phyloP scores from a whole-genome alignment of 306 rosid genomes.

The Fragaria iinumae region DNA sequence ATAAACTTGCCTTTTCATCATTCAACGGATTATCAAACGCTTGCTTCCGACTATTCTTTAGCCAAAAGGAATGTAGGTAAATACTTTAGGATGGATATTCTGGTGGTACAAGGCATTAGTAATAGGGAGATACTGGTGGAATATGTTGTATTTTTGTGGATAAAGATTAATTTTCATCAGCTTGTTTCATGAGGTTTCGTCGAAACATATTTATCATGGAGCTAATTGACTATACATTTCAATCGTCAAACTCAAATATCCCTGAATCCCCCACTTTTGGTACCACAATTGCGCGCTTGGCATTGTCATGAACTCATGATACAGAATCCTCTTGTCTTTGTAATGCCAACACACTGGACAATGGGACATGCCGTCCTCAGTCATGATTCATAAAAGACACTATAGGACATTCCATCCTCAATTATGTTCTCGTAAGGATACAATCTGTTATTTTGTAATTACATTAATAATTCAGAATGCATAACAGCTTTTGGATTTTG shows the following conservation, averaged over 20 bases:
- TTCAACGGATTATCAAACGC: not conserved
- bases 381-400: not conserved
- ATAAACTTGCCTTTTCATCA: not conserved
- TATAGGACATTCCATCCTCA: not conserved
- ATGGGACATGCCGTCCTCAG: not conserved
- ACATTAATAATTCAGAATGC: too few relatives aligned
- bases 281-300: not conserved
- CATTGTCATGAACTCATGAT: not conserved
- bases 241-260: too few relatives aligned
- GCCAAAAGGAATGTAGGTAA: slow-evolving; percentile 8
- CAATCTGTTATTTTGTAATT: too few relatives aligned
- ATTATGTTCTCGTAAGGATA: not conserved
- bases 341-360: not conserved
- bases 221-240: not conserved
- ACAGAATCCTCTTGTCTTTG: not conserved
- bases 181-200: not conserved
- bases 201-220: not conserved
- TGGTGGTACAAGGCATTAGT: not conserved
- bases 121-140: not conserved
- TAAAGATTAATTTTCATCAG: not conserved
- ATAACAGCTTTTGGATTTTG: too few relatives aligned
- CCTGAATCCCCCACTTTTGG: too few relatives aligned
- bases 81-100: not conserved
- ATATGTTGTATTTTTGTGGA: not conserved
- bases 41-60: not conserved